Evolutionary conservation across 2,329 filamentous ascomycete species (phyloP).

Genomic region (Xylariaceae sp.): DNA sequence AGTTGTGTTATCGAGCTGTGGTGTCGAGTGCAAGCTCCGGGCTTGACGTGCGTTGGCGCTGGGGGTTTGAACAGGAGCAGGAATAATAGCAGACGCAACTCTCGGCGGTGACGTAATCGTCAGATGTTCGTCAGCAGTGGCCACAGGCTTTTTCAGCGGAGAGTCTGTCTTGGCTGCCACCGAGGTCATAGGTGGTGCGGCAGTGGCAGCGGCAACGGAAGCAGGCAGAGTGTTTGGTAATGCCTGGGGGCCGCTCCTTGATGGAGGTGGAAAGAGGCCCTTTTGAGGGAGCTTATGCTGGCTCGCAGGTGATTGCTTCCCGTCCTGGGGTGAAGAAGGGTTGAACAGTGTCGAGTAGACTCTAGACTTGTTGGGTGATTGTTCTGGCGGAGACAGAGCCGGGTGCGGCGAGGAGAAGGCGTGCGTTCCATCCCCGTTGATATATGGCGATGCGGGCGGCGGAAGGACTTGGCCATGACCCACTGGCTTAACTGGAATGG

Average conservation of each 20-base stretch:
- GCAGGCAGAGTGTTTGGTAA: conserved; percentile 20
- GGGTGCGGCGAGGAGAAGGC: conserved; percentile 41
- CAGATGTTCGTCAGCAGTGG: conserved; percentile 20
- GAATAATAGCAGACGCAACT: conserved; percentile 22
- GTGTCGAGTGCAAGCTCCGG: conserved; percentile 26
- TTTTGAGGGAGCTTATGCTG: conserved; percentile 26
- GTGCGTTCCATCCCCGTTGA: conserved; percentile 31
- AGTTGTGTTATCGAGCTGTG: conserved; percentile 31
- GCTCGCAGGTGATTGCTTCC: conserved; percentile 10
- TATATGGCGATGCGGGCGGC: conserved; percentile 24
- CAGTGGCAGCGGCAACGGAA: conserved; percentile 20
- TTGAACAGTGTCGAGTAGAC: conserved; percentile 36
- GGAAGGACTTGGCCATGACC: conserved; percentile 24
- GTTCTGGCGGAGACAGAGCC: conserved; percentile 36
- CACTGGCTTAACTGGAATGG: conserved; percentile 26
- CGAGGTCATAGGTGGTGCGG: conserved; percentile 17
- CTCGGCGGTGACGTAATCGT: conserved; percentile 24
- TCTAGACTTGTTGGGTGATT: conserved; percentile 36
- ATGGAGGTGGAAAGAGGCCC: conserved; percentile 28
- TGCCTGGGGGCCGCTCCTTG: conserved; percentile 19
- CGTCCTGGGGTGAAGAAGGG: conserved; percentile 26
- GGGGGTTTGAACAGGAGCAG: conserved; percentile 19
- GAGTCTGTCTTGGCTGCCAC: conserved; percentile 24
- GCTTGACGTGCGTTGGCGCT: conserved; percentile 14
- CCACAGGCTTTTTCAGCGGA: conserved; percentile 25